These are phyloP conservation scores for Aphanocladium album DNA, from an alignment of 2,329 filamentous ascomycete species.

Conservation along the genomic window DNA sequence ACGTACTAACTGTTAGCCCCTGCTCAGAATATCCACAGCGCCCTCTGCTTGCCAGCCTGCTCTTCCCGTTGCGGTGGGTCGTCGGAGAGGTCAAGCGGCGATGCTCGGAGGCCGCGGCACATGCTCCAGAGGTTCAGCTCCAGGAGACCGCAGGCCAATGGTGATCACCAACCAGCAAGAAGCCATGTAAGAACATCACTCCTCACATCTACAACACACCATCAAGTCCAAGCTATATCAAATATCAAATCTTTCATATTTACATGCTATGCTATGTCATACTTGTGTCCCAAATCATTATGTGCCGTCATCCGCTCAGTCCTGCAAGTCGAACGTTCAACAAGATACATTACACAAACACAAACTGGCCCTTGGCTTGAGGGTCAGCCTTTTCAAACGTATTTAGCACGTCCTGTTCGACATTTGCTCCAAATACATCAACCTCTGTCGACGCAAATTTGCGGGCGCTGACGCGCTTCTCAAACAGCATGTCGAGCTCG, in stretches of 20 bases:
- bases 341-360: neutral
- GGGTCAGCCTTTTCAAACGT: constrained; percentile 35
- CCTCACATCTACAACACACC: neutral
- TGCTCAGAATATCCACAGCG: neutral
- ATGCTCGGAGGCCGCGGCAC: constrained; percentile 10
- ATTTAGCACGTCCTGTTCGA: constrained; percentile 44
- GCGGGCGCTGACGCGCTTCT: constrained; percentile 63
- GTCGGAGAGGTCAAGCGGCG: neutral
- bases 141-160: neutral
- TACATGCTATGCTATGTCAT: constrained; percentile 1
- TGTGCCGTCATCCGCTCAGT: neutral
- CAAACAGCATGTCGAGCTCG: constrained; percentile 80
- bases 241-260: neutral
- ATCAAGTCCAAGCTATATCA: neutral
- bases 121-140: neutral
- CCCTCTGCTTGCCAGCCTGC: neutral
- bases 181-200: no score
- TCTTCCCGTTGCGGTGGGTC: constrained; percentile 9
- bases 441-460: constrained; percentile 62
- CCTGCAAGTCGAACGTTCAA: neutral
- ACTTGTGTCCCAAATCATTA: neutral
- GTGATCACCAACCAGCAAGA: neutral
- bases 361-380: neutral
- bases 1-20: neutral
- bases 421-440: constrained; percentile 49